A percentile compares a stretch with the other conserved stretches of the same genome.
These are phyloP conservation scores for Xanthoconium separans DNA, from an alignment of 1,284 basidiomycete species.

Conservation along the genomic window DNA sequence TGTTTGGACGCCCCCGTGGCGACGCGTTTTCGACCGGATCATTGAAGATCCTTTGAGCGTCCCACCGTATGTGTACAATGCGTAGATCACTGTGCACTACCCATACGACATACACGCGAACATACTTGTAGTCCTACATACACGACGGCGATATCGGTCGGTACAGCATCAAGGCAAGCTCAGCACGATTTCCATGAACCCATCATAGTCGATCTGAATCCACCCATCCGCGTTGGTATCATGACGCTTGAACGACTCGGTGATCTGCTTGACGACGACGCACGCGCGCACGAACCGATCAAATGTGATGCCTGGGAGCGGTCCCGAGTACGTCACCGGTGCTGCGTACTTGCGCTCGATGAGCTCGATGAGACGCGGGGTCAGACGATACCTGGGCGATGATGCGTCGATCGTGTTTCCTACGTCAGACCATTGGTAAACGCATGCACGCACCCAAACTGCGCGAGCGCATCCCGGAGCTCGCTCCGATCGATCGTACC, in stretches of 20 bases:
- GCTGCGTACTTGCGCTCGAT: conserved; percentile 63
- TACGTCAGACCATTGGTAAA: background rate
- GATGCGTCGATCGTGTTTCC: no score
- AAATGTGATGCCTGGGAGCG: conserved; percentile 65
- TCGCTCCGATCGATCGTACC: conserved; percentile 72
- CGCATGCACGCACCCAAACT: conserved; percentile 53
- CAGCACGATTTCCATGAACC: conserved; percentile 73
- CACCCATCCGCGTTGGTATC: conserved; percentile 71
- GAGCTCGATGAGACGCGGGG: conserved; percentile 60
- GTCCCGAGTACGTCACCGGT: conserved; percentile 34
- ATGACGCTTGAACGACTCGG: conserved; percentile 60
- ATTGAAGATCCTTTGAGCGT: conserved; percentile 15
- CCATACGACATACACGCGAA: background rate
- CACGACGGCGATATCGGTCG: background rate
- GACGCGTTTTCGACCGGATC: conserved; percentile 31
- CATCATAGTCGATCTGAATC: conserved; percentile 76
- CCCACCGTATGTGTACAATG: conserved; percentile 1
- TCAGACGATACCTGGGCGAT: conserved; percentile 53
- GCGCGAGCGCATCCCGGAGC: conserved; percentile 60
- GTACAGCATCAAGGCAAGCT: conserved; percentile 49
- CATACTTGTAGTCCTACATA: conserved; percentile 16
- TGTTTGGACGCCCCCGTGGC: conserved; percentile 33
- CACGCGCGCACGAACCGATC: conserved; percentile 83
- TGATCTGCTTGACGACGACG: conserved; percentile 75
- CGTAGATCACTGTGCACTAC: background rate